Evolutionary conservation across 441 rosid genomes (phyloP).

Genomic region (Daphne laureola): DNA sequence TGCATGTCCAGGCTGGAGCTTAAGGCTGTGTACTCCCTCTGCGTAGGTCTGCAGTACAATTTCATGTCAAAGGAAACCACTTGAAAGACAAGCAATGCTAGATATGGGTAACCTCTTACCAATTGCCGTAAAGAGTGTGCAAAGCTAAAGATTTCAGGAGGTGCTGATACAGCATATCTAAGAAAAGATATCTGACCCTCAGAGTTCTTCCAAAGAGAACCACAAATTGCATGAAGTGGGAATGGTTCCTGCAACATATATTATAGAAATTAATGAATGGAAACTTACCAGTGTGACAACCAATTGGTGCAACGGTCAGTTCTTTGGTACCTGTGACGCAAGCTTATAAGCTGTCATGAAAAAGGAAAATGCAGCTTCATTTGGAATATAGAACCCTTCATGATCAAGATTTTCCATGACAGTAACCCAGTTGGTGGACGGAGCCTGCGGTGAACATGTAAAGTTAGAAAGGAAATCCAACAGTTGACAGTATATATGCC

Average conservation of each 20-base stretch:
- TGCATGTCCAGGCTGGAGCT: conserved; percentile 62
- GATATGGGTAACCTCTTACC: conserved; percentile 42
- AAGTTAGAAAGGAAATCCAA: conserved; percentile 6
- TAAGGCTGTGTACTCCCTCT: conserved; percentile 63
- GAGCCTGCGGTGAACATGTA: conserved; percentile 51
- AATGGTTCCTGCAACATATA: conserved; percentile 69
- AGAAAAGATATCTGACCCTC: conserved; percentile 91
- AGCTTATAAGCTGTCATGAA: conserved; percentile 70
- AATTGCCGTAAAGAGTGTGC: conserved; percentile 73
- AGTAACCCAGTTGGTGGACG: conserved; percentile 67
- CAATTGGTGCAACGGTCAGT: conserved; percentile 1
- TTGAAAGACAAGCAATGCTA: conserved; percentile 9
- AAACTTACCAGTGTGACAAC: conserved; percentile 1
- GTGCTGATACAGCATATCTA: conserved; percentile 68
- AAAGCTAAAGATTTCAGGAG: conserved; percentile 87
- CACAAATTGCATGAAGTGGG: conserved; percentile 81
- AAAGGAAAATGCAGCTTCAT: conserved; percentile 80
- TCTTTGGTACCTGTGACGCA: conserved; percentile 69
- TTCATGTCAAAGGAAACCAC: conserved; percentile 16
- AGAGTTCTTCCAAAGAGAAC: conserved; percentile 75
- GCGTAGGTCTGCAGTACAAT: conserved; percentile 46
- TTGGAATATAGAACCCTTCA: conserved; percentile 81
- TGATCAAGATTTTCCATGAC: conserved; percentile 85
- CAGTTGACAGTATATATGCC: too few species aligned
- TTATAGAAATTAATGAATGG: conserved; percentile 10